phyloP scores from a whole-genome alignment of 2,329 filamentous ascomycete genomes.

The Xylariaceae sp. region DNA sequence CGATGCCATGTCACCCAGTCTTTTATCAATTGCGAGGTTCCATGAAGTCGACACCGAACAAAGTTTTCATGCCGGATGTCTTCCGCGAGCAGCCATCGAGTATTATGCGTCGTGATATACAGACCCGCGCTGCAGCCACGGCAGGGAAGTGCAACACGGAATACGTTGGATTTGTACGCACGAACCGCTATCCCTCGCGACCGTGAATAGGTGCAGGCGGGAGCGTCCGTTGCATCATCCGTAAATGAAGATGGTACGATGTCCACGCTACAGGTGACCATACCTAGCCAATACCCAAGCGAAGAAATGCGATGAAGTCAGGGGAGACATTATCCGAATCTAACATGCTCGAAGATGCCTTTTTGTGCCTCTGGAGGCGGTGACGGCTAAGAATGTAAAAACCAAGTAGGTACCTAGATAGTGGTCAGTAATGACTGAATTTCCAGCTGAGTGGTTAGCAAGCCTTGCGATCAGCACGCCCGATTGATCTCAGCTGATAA shows the following conservation, averaged over 20 bases:
- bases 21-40: no score
- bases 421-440: no score
- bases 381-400: not conserved
- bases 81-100: conserved; percentile 15
- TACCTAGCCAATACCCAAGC: conserved; percentile 1
- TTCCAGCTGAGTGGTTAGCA: conserved; percentile 23
- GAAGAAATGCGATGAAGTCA: not conserved
- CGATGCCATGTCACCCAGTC: no score
- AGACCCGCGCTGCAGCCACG: not conserved
- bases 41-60: no score
- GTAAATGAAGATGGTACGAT: conserved; percentile 2
- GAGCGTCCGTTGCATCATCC: conserved; percentile 10
- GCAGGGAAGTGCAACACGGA: no score
- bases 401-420: not conserved
- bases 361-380: no score
- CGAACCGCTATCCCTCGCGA: conserved; percentile 1
- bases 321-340: not conserved
- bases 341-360: no score
- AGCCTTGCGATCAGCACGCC: conserved; percentile 29
- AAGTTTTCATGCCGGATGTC: conserved; percentile 14
- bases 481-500: conserved; percentile 13
- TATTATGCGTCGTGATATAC: conserved; percentile 14
- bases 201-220: conserved; percentile 7
- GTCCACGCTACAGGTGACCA: conserved; percentile 4
- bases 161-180: conserved; percentile 3